Conservation (phyloP, 495 filamentous ascomycete species). For the Trichoderma virens region DNA sequence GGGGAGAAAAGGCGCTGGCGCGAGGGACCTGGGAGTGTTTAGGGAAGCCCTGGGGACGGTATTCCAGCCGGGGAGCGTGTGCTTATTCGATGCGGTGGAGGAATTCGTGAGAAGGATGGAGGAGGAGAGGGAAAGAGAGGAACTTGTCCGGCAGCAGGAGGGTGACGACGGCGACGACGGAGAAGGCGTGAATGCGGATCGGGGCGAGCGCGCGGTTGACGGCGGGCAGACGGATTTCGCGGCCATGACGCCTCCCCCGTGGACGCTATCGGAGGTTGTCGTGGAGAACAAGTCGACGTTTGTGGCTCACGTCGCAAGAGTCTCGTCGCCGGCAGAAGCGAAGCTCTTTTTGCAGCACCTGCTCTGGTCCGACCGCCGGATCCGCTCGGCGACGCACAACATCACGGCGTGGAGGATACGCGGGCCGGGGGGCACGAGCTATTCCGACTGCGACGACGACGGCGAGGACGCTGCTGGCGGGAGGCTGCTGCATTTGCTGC, state of each 20-base stretch:
- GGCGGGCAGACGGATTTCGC: constrained; percentile 13
- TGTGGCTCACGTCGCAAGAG: constrained; percentile 62
- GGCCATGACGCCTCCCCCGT: constrained; percentile 38
- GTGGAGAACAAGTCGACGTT: constrained; percentile 86
- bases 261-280: constrained; percentile 63
- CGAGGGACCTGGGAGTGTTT: constrained; percentile 56
- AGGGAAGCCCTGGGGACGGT: constrained; percentile 55
- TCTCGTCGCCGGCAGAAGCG: constrained; percentile 61
- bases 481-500: constrained; percentile 78
- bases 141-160: constrained; percentile 9
- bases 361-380: constrained; percentile 69
- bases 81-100: constrained; percentile 81
- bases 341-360: constrained; percentile 62
- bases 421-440: constrained; percentile 37
- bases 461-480: constrained; percentile 92
- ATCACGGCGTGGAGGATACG: constrained; percentile 60
- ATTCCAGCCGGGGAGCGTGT: constrained; percentile 68
- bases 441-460: constrained; percentile 92
- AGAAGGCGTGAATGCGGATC: neutral
- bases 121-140: constrained; percentile 19
- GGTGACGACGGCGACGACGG: constrained; percentile 14
- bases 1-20: constrained; percentile 57
- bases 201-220: constrained; percentile 4
- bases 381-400: constrained; percentile 83
- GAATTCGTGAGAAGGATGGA: constrained; percentile 30